Evolutionary conservation across 768 basidiomycete species (phyloP).

Genomic region (Tremella fuciformis): DNA sequence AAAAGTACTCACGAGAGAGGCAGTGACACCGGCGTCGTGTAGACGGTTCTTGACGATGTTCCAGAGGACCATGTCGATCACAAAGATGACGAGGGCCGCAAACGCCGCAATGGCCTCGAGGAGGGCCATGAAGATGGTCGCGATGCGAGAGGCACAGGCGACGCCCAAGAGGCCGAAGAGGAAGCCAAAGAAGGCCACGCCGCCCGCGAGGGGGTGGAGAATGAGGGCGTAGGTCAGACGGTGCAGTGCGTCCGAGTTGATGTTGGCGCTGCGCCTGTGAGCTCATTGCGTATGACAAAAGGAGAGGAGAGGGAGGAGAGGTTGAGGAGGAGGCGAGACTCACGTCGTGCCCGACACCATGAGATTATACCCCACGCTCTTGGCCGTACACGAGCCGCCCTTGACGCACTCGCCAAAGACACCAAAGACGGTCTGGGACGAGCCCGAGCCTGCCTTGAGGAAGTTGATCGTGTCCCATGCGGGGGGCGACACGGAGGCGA

Average conservation of each 20-base stretch:
- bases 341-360: constrained; percentile 30
- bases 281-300: neutral
- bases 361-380: constrained; percentile 63
- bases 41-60: constrained; percentile 65
- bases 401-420: constrained; percentile 64
- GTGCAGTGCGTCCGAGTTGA: constrained; percentile 61
- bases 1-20: constrained; percentile 39
- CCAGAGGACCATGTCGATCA: constrained; percentile 78
- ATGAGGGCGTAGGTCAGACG: constrained; percentile 72
- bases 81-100: constrained; percentile 65
- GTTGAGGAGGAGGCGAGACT: constrained; percentile 16
- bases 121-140: constrained; percentile 75
- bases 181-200: constrained; percentile 39
- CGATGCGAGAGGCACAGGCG: constrained; percentile 62
- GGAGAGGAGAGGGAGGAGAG: constrained; percentile 1
- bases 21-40: constrained; percentile 52
- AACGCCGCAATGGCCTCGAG: constrained; percentile 65
- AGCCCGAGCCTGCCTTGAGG: constrained; percentile 57
- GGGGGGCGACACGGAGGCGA: constrained; percentile 67
- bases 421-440: constrained; percentile 60
- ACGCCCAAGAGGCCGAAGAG: constrained; percentile 58
- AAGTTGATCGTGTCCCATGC: constrained; percentile 72
- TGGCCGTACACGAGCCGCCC: constrained; percentile 37
- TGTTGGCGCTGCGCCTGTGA: constrained; percentile 45
- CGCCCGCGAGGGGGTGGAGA: constrained; percentile 70